Conservation (phyloP, 192 early-diverging fungal species). For the Lobosporangium transversale region DNA sequence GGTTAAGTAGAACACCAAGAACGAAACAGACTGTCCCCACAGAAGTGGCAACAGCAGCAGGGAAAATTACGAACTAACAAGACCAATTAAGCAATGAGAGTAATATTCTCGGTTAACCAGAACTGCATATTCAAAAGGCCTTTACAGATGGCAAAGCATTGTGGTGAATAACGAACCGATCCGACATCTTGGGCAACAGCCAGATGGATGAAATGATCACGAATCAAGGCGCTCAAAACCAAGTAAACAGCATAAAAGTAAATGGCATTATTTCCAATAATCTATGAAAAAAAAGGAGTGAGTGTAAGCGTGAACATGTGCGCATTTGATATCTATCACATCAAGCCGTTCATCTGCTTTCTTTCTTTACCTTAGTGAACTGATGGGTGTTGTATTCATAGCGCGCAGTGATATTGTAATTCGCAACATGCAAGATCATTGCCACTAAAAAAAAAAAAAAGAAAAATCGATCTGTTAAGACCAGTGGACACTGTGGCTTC, state of each 20-base stretch:
- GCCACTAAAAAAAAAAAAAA: conserved; percentile 16
- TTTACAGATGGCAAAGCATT: no score
- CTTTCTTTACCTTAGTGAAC: conserved; percentile 54
- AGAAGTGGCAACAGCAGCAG: conserved; percentile 28
- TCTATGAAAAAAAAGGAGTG: conserved; percentile 11
- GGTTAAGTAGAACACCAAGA: conserved; percentile 57
- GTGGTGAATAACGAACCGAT: conserved; percentile 60
- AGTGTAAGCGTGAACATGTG: no score
- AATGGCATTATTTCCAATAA: conserved; percentile 60
- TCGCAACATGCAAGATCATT: conserved; percentile 48
- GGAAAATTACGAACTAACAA: conserved; percentile 44
- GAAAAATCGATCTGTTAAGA: not conserved
- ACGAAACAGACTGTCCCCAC: conserved; percentile 54
- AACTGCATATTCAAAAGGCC: no score
- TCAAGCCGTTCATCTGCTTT: no score
- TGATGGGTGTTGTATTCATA: conserved; percentile 38
- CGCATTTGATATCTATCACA: no score
- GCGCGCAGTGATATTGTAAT: conserved; percentile 46
- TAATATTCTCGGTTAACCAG: not conserved
- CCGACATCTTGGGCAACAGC: conserved; percentile 59
- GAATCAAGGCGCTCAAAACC: conserved; percentile 59
- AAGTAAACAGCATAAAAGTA: conserved; percentile 68
- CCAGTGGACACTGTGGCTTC: no score
- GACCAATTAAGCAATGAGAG: not conserved
- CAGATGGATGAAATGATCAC: conserved; percentile 65